Evolutionary conservation across 1,284 basidiomycete genomes (phyloP).

Genomic region (Peniophora sp.): DNA sequence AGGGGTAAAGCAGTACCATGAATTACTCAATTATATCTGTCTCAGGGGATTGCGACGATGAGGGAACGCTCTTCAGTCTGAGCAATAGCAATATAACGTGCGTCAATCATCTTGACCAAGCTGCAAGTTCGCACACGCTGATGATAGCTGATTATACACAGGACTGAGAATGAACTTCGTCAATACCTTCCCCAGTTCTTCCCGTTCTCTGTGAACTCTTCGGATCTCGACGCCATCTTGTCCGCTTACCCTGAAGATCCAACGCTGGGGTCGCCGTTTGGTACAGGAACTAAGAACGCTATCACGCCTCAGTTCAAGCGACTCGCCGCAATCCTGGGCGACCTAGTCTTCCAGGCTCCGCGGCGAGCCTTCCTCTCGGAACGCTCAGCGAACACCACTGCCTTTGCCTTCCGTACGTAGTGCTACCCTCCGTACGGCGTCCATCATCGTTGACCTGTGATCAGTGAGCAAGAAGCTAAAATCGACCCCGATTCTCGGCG

Average conservation of each 20-base stretch:
- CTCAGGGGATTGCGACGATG: constrained; percentile 36
- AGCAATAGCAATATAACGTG: constrained; percentile 35
- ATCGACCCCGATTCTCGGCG: constrained; percentile 7
- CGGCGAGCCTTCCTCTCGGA: constrained; percentile 8
- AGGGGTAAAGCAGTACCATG: background rate
- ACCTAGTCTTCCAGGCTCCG: constrained; percentile 46
- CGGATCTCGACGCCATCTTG: constrained; percentile 26
- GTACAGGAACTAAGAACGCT: constrained; percentile 34
- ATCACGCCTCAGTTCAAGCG: constrained; percentile 47
- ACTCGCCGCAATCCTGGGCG: constrained; percentile 42
- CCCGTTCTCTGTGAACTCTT: constrained; percentile 19
- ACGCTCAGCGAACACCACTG: background rate
- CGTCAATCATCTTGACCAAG: too few relatives aligned
- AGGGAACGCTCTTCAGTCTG: constrained; percentile 43
- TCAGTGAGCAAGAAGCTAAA: constrained; percentile 12
- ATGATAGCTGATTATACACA: constrained; percentile 14
- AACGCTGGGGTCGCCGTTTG: constrained; percentile 42
- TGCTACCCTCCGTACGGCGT: background rate
- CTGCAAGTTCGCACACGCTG: too few relatives aligned
- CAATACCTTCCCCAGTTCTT: constrained; percentile 12
- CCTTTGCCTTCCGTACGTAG: background rate
- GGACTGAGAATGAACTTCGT: constrained; percentile 26
- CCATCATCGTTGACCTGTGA: background rate
- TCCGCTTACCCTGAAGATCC: constrained; percentile 34
- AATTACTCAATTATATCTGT: background rate